phyloP scores from a whole-genome alignment of 169 alveolate species.

The Ichthyophthirius multifiliis region DNA sequence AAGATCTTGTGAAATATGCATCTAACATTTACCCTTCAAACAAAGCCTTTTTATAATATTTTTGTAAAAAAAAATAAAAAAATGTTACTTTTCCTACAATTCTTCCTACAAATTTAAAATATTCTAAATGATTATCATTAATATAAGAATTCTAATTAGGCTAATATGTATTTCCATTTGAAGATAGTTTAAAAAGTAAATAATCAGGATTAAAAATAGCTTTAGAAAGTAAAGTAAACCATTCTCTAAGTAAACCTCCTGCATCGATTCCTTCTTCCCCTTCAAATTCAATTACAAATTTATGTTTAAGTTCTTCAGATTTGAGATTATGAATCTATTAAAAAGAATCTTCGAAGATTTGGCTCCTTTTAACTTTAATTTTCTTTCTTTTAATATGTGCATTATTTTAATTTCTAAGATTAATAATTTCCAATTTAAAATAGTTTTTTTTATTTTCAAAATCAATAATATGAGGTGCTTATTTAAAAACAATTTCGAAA shows the following conservation, averaged over 20 bases:
- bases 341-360: slow-evolving; percentile 95
- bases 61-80: not conserved
- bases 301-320: slow-evolving; percentile 95
- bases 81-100: slow-evolving; percentile 91
- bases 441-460: slow-evolving; percentile 96
- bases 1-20: slow-evolving; percentile 97
- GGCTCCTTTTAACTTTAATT: slow-evolving; percentile 91
- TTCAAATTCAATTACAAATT: slow-evolving; percentile 90
- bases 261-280: slow-evolving; percentile 99
- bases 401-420: slow-evolving; percentile 75
- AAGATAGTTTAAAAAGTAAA: slow-evolving; percentile 88
- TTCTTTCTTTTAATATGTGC: slow-evolving; percentile 65
- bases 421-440: slow-evolving; percentile 89
- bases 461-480: slow-evolving; percentile 89
- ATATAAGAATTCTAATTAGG: slow-evolving; percentile 95
- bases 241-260: slow-evolving; percentile 99
- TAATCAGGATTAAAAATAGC: slow-evolving; percentile 99
- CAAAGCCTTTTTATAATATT: slow-evolving; percentile 69
- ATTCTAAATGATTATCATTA: slow-evolving; percentile 95
- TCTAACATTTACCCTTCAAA: slow-evolving; percentile 95
- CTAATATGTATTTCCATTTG: slow-evolving; percentile 89
- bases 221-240: slow-evolving; percentile 95
- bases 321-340: slow-evolving; percentile 85
- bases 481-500: slow-evolving; percentile 40
- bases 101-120: slow-evolving; percentile 98